Evolutionary conservation across 2,329 filamentous ascomycete genomes (phyloP).

Genomic region (Xylariomycetidae sp.): DNA sequence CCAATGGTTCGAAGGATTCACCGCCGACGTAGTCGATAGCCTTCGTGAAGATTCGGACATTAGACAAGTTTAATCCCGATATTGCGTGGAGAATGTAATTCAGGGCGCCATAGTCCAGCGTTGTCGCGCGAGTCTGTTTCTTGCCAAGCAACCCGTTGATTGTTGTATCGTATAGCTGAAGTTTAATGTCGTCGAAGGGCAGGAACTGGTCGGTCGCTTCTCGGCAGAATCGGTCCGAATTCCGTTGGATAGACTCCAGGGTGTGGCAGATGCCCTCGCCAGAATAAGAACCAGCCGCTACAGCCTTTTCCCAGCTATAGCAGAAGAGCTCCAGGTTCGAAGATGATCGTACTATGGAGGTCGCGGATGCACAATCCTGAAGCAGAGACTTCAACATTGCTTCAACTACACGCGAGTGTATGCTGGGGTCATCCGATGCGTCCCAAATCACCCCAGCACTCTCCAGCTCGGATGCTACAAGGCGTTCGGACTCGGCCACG

Average conservation of each 20-base stretch:
- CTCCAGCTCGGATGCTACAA: neutral
- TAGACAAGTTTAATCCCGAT: constrained; percentile 19
- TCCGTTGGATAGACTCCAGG: too few species aligned
- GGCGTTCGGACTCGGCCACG: constrained; percentile 3
- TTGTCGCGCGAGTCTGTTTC: neutral
- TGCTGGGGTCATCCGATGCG: constrained; percentile 8
- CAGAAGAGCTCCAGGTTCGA: too few species aligned
- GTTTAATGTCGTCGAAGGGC: constrained; percentile 3
- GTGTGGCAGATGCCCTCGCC: constrained; percentile 12
- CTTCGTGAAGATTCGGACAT: constrained; percentile 16
- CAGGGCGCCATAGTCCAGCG: constrained; percentile 17
- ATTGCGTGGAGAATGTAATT: constrained; percentile 13
- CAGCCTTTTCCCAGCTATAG: constrained; percentile 12
- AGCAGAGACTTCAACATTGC: constrained; percentile 9
- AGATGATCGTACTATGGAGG: too few species aligned
- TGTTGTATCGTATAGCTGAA: constrained; percentile 14
- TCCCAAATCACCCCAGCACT: too few species aligned
- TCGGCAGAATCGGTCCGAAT: too few species aligned
- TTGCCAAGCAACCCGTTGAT: constrained; percentile 13
- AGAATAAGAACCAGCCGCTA: constrained; percentile 9
- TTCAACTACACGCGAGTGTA: constrained; percentile 10
- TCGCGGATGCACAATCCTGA: constrained; percentile 9
- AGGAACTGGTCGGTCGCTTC: too few species aligned
- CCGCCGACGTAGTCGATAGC: constrained; percentile 17
- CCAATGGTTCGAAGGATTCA: constrained; percentile 7